Conservation (phyloP, 768 basidiomycete genomes). For the Boletellus sp. region DNA sequence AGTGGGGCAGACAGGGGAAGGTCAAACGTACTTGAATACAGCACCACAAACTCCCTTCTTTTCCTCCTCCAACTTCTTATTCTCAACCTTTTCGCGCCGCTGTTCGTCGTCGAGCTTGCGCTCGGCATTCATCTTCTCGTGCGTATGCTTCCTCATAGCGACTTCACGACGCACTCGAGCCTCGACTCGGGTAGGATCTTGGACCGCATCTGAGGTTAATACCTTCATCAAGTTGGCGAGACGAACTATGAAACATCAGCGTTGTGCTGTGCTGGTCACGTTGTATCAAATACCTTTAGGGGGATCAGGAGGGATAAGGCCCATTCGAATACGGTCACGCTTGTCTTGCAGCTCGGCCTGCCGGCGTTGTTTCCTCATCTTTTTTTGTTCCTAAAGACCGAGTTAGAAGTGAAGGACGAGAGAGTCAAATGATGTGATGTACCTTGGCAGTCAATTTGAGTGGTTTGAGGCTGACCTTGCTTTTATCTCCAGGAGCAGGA, state of each 20-base stretch:
- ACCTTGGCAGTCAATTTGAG: conserved; percentile 91
- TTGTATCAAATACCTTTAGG: conserved; percentile 70
- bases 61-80: conserved; percentile 84
- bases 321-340: conserved; percentile 93
- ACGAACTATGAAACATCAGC: conserved; percentile 54
- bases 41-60: conserved; percentile 78
- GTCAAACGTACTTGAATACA: conserved; percentile 78
- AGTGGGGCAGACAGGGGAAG: background rate
- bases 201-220: conserved; percentile 91
- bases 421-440: conserved; percentile 1
- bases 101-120: conserved; percentile 92
- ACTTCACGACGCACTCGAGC: conserved; percentile 93
- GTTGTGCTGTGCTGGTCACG: background rate
- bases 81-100: conserved; percentile 79
- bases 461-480: conserved; percentile 71
- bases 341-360: conserved; percentile 91
- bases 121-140: conserved; percentile 92
- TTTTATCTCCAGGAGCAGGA: conserved; percentile 85
- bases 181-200: conserved; percentile 97
- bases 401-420: background rate
- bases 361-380: conserved; percentile 87
- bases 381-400: conserved; percentile 76
- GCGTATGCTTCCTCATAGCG: conserved; percentile 79
- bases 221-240: conserved; percentile 97
- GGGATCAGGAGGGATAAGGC: conserved; percentile 88